Evolutionary conservation across 805 yeast genomes (phyloP), one percentile per base, ranked within the genome.

Genomic region (Saccharomyces eubayanus): DNA sequence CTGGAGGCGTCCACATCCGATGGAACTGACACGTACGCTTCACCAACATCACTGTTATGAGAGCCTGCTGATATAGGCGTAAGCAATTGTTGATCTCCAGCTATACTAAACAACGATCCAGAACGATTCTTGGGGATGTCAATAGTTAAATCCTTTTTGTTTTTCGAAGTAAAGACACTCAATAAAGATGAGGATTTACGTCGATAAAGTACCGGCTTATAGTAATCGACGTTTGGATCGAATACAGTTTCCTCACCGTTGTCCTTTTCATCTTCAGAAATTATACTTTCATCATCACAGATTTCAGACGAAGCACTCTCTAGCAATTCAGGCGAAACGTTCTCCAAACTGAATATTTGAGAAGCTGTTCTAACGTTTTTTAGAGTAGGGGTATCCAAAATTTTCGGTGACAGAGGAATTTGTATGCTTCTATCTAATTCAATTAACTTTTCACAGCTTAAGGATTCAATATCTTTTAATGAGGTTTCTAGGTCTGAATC

Each of bases 151-250:
- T 55, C 56, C 28, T 60, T 61, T 36, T 60, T 59, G 36, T 56
- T 58, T 20, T 55, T 63, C 2, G 57, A 48, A 48, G 56, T 58
- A 55, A 67, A 67, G 12, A 68, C 50, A 52, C 63, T 64, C 36
- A 65, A 46, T n/a, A 68, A 28, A 0, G 72, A 68, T 1, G 62
- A 54, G 0, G 71, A 64, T 49, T 62, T 61, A 9, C 58, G 59
- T 9, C 54, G 51, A 24, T 56, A 52, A 24, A 61, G 41, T 2
- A 49, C 49, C 11, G 67, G 67, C 40, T 59, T 63, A 53, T 63
- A 60, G 16, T 24, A 14, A 5, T 59, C 62, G 4, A 57, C 59
- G 20, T 54, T 54, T 27, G 64, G 64, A 28, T 61, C 60, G 49
- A 63, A 62, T 4, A 16, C 6, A 16, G 16, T 12, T 5, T 36